Evolutionary conservation across 345 rosid genomes (phyloP), one percentile per base, ranked within the genome.

Genomic region (Litchi chinensis): DNA sequence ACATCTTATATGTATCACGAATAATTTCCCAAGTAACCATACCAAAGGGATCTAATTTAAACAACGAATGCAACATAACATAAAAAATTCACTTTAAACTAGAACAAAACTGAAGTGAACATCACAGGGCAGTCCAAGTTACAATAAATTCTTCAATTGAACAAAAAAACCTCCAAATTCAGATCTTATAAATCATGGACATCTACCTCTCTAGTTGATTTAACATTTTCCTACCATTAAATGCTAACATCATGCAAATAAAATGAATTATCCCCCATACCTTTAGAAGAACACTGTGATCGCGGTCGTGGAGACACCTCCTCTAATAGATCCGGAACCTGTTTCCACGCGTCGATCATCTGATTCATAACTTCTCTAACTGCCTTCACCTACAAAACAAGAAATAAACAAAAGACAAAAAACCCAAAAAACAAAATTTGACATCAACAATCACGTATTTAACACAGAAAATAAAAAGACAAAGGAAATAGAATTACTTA

Each of bases 271-370:
- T 8, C 16, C 16, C 16, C 57, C 12, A 65, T 73, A 92, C 97
- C 98, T 92, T 81, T 93, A 1, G 95, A 88, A 79, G 96, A 90
- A 76, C 90, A 81, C 77, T 75, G 82, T 1, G 97, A 90, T 79
- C 80, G 78, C n/a, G 90, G 91, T 8, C 88, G 92, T 8, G 97
- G 96, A 12, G 94, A 92, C 15, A 73, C 86, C 76, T 89, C 97
- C 21, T 91, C 93, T 0, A 95, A 90, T 77, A 93, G 79, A 91
- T 95, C 99, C 0, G 97, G 95, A 62, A 95, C 88, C 87, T 90
- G 92, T 85, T 90, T 93, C 99, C 99, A 95, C 1, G 95, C 95
- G 78, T 95, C 95, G 77, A 95, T 79, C 93, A 89, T 90, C 88
- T 92, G 89, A 79, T 64, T 87, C 97, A 95, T 93, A 84, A 89